phyloP scores from a whole-genome alignment of 371 early-diverging fungal genomes.

The Capillidium heterosporum region DNA sequence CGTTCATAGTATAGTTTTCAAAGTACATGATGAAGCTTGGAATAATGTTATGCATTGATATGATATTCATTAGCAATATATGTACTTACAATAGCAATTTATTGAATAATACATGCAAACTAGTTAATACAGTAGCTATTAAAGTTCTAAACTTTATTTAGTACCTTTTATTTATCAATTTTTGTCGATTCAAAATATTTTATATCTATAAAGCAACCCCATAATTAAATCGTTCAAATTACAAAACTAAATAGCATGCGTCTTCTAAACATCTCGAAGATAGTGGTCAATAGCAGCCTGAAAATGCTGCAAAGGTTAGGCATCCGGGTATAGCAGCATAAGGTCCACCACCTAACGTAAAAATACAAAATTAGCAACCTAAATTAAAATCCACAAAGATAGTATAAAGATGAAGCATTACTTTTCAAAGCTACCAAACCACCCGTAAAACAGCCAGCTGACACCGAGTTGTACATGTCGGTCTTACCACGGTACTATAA shows the following conservation, averaged over 20 bases:
- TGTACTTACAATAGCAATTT: no score
- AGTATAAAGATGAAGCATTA: conserved; percentile 5
- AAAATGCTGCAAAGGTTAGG: conserved; percentile 88
- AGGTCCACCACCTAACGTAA: conserved; percentile 34
- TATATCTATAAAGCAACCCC: no score
- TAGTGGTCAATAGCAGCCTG: conserved; percentile 80
- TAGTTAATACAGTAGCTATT: not conserved
- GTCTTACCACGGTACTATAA: conserved; percentile 83
- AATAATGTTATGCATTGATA: no score
- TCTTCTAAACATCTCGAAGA: conserved; percentile 18
- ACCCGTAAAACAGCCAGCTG: conserved; percentile 88
- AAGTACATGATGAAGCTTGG: no score
- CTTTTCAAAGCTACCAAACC: conserved; percentile 63
- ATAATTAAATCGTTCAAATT: no score
- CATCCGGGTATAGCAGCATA: conserved; percentile 68
- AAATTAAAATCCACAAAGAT: not conserved
- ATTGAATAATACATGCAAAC: no score
- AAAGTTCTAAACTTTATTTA: not conserved
- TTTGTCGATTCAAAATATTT: not conserved
- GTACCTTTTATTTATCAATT: not conserved
- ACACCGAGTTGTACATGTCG: conserved; percentile 73
- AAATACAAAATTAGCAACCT: not conserved
- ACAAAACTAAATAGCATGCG: no score
- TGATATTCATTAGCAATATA: no score
- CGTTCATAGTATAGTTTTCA: no score